Conservation (phyloP, 1,284 basidiomycete genomes). For the Tilletia indica region DNA sequence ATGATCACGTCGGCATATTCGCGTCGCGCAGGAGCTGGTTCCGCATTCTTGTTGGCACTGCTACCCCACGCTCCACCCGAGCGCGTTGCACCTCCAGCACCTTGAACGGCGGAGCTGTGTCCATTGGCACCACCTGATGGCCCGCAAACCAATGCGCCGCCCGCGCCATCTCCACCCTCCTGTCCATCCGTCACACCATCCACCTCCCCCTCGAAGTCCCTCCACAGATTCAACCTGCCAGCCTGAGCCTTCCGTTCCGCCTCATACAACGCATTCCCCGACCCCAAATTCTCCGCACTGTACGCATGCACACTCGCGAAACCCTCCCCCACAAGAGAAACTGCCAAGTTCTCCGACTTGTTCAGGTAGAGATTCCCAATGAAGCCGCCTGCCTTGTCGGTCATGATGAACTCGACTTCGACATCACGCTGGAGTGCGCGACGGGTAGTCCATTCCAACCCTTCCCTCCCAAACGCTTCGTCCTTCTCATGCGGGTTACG, state of each 20-base stretch:
- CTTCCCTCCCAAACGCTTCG: constrained; percentile 83
- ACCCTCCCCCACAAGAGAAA: constrained; percentile 79
- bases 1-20: constrained; percentile 88
- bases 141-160: too few species aligned
- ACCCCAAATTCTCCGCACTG: constrained; percentile 77
- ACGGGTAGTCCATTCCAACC: constrained; percentile 74
- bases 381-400: constrained; percentile 93
- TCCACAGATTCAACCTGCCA: constrained; percentile 73
- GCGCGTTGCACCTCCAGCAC: constrained; percentile 18
- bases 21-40: constrained; percentile 59
- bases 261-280: constrained; percentile 74
- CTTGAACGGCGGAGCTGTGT: constrained; percentile 21
- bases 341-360: constrained; percentile 72
- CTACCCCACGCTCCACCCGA: neutral
- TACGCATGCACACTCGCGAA: constrained; percentile 77
- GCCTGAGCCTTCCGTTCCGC: constrained; percentile 68
- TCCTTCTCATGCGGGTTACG: constrained; percentile 75
- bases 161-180: neutral
- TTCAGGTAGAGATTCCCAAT: constrained; percentile 82
- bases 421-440: constrained; percentile 90
- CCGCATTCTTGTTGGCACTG: constrained; percentile 7
- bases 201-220: constrained; percentile 57
- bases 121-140: constrained; percentile 22
- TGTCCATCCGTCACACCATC: constrained; percentile 29
- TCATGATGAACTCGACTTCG: constrained; percentile 82